Percentiles rank a stretch among this genome's conserved stretches.
Evolutionary conservation across 1,139 yeast species (phyloP).

Genomic region (Saccharomyces hybrid): DNA sequence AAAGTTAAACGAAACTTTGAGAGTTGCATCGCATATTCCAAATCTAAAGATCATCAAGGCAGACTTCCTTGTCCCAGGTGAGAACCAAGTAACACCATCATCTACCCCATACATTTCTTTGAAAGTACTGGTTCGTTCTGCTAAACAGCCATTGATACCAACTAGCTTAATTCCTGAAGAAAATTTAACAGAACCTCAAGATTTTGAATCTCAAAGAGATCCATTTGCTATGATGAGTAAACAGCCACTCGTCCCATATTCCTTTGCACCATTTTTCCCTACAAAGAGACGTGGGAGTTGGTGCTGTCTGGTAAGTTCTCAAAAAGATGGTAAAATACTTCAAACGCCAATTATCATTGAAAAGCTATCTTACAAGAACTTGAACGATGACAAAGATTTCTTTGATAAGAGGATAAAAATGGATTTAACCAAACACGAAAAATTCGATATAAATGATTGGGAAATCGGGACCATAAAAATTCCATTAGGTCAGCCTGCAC

Average conservation of each 20-base stretch:
- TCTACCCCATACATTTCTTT: constrained; percentile 69
- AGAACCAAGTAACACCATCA: constrained; percentile 59
- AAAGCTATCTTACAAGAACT: constrained; percentile 28
- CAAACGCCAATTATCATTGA: constrained; percentile 58
- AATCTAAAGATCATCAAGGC: constrained; percentile 60
- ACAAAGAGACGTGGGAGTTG: constrained; percentile 45
- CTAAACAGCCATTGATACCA: constrained; percentile 42
- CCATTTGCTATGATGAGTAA: constrained; percentile 59
- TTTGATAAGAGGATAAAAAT: constrained; percentile 12
- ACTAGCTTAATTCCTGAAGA: constrained; percentile 32
- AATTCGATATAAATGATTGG: constrained; percentile 39
- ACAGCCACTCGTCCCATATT: constrained; percentile 58
- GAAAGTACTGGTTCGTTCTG: constrained; percentile 69
- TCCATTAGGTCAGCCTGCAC: constrained; percentile 65
- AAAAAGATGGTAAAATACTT: constrained; percentile 68
- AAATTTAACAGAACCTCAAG: constrained; percentile 41
- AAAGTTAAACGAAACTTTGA: constrained; percentile 43
- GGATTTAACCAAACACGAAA: constrained; percentile 13
- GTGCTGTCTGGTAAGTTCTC: constrained; percentile 60
- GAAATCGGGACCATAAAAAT: constrained; percentile 64
- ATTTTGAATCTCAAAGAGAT: constrained; percentile 58
- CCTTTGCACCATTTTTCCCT: constrained; percentile 74
- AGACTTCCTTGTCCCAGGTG: constrained; percentile 84
- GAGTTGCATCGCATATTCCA: constrained; percentile 63
- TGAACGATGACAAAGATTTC: constrained; percentile 25